Percentiles rank a stretch among this genome's conserved stretches.
Evolutionary conservation across 2,329 filamentous ascomycete genomes (phyloP).

Genomic region (Alternaria arbusti): DNA sequence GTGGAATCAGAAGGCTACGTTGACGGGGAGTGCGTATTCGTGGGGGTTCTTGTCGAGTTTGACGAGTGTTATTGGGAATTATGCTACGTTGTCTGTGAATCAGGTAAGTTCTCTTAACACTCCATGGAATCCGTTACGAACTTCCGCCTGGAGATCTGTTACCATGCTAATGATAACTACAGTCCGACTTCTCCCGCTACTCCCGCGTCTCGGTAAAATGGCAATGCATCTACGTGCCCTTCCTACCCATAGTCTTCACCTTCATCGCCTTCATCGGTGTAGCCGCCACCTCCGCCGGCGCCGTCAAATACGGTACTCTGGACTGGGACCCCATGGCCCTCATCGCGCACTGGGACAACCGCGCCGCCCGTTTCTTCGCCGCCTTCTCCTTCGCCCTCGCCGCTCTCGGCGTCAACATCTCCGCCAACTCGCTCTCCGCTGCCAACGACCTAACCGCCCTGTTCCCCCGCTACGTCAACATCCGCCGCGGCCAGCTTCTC

Average conservation of each 20-base stretch:
- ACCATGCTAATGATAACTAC: constrained; percentile 17
- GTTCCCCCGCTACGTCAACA: constrained; percentile 61
- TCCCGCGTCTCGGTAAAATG: constrained; percentile 56
- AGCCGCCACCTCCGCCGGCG: constrained; percentile 62
- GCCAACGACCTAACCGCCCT: constrained; percentile 62
- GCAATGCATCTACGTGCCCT: constrained; percentile 59
- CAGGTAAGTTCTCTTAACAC: constrained; percentile 36
- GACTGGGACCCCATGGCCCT: constrained; percentile 55
- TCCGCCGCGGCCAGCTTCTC: constrained; percentile 57
- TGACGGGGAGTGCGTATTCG: constrained; percentile 59
- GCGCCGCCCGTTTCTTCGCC: constrained; percentile 51
- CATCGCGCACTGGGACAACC: constrained; percentile 47
- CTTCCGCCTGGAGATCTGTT: neutral
- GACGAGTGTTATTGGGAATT: constrained; percentile 59
- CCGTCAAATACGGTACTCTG: constrained; percentile 57
- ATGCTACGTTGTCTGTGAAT: constrained; percentile 60
- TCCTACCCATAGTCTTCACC: constrained; percentile 61
- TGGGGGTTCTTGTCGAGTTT: constrained; percentile 61
- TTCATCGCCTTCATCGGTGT: constrained; percentile 65
- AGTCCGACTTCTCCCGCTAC: constrained; percentile 65
- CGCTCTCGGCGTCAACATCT: constrained; percentile 61
- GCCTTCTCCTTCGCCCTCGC: constrained; percentile 56
- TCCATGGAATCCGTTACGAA: neutral
- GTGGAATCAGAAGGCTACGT: constrained; percentile 54
- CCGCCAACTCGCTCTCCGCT: constrained; percentile 60